Evolutionary conservation across 2,329 filamentous ascomycete genomes (phyloP), one percentile per base, ranked within the genome.

Genomic region (Lachnellula occidentalis): DNA sequence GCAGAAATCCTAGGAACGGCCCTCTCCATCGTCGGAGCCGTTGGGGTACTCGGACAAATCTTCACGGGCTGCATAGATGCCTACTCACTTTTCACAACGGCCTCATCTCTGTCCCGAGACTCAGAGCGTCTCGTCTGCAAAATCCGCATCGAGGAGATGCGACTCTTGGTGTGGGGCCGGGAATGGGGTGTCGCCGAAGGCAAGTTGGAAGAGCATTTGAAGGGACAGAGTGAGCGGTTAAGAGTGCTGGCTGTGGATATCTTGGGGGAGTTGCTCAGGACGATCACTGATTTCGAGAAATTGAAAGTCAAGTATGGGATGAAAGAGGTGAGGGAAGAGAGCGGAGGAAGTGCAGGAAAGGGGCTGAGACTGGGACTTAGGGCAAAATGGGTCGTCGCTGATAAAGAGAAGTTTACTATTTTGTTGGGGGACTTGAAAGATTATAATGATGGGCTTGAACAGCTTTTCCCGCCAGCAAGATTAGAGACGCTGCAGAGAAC

Each of bases 91-190:
- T 77, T 77, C 64, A 72, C 72, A 15, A 65, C 69, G 15, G 74
- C 75, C 1, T 62, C 67, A 41, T 70, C 74, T 46, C 65, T 76
- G n/a, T 73, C 75, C 54, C 63, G 64, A 21, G 74, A 77, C 62
- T 70, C 69, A 55, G 72, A 75, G 62, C 70, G 72, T 39, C 65
- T 77, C 34, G 64, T 75, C 43, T 76, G 74, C 67, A 77, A 77
- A 61, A 72, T 77, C 52, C 72, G 73, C 49, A 77, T 77, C 61
- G 75, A 77, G 66, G 75, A 77, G 70, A 76, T 75, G 73, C 70
- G 75, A 4, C 68, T 77, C 36, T 63, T 74, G 31, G 73, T 76
- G 54, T 77, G 75, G 75, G 75, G 75, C 17, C 65, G 75, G 34
- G 72, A 76, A 58, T 77, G 75, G 74, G 75, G 75, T 22, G 73